These are phyloP conservation scores for Heliamphora pulchella DNA, from an alignment of 179 eudicot species.

Conservation along the genomic window DNA sequence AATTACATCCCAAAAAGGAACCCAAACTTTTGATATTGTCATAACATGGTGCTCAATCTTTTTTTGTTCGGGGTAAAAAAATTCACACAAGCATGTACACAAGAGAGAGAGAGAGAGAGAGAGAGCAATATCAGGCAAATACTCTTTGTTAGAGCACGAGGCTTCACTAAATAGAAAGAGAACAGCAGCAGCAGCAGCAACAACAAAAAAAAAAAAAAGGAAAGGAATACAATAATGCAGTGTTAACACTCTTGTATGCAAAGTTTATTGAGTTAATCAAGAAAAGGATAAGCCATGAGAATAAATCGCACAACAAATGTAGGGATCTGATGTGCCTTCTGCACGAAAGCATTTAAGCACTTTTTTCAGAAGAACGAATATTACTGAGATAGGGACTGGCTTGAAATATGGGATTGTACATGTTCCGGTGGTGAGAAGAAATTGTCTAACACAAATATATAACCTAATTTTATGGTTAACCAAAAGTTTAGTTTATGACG, in stretches of 20 bases:
- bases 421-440: neutral
- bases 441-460: neutral
- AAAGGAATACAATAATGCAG: neutral
- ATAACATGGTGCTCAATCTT: neutral
- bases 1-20: neutral
- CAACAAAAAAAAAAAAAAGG: too few relatives aligned
- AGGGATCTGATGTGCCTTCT: neutral
- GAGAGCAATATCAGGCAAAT: too few relatives aligned
- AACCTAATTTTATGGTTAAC: neutral
- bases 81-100: too few relatives aligned
- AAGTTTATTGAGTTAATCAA: neutral
- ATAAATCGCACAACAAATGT: neutral
- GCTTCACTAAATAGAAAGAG: too few relatives aligned
- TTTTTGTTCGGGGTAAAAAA: neutral
- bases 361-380: neutral
- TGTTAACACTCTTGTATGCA: neutral
- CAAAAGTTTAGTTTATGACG: neutral
- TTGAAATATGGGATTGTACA: neutral
- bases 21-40: neutral
- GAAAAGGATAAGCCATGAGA: neutral
- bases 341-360: neutral
- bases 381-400: neutral
- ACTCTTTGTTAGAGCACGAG: too few relatives aligned
- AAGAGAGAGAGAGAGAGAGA: neutral
- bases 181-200: too few relatives aligned